These are phyloP conservation scores for Diaporthe longicolla DNA, from an alignment of 2,329 filamentous ascomycete species.

Conservation along the genomic window DNA sequence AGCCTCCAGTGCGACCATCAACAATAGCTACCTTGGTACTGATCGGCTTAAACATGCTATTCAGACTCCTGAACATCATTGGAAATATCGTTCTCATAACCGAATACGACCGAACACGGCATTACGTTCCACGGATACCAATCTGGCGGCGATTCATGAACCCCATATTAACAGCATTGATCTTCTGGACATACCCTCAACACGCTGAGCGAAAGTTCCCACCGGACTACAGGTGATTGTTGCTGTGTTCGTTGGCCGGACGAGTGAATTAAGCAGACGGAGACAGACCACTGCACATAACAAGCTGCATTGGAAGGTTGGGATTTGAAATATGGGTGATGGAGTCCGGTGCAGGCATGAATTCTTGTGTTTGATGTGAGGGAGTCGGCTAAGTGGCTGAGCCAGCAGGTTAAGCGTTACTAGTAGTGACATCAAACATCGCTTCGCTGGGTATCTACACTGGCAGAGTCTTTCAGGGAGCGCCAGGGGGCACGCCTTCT, in stretches of 20 bases:
- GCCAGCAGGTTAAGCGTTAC: background rate
- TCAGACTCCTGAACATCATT: constrained; percentile 56
- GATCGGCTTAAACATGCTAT: constrained; percentile 48
- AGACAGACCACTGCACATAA: background rate
- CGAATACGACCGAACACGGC: constrained; percentile 57
- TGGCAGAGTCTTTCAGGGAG: too few relatives aligned
- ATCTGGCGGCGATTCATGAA: constrained; percentile 47
- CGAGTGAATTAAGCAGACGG: background rate
- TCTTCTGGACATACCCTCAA: constrained; percentile 60
- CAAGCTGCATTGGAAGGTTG: background rate
- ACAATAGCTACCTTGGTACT: constrained; percentile 39
- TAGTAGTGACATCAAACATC: background rate
- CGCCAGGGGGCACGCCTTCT: background rate
- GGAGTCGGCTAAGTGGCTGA: too few relatives aligned
- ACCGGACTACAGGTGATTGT: constrained; percentile 41
- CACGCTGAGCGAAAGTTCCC: constrained; percentile 57
- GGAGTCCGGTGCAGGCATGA: background rate
- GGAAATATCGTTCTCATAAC: constrained; percentile 55
- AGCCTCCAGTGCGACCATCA: background rate
- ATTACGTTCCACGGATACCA: constrained; percentile 51
- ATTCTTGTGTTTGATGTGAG: background rate
- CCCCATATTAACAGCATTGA: constrained; percentile 50
- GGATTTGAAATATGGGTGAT: background rate
- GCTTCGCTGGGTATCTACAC: too few relatives aligned
- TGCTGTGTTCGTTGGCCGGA: background rate